Conservation (phyloP, 805 yeast species). For the Candida oleophila region DNA sequence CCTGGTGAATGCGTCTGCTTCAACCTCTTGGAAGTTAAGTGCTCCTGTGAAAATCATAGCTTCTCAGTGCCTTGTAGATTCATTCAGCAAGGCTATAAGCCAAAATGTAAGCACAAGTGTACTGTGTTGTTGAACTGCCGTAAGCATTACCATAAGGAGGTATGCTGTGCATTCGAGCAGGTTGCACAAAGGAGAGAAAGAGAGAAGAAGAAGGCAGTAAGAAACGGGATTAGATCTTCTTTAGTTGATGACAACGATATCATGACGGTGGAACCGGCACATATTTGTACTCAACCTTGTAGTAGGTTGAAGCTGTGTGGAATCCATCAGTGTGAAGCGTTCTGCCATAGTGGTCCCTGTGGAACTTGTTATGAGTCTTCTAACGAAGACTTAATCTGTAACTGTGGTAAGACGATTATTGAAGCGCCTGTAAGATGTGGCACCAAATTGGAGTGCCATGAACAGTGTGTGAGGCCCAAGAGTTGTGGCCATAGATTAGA, state of each 20-base stretch:
- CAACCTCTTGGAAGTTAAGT: conserved; percentile 44
- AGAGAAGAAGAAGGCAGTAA: conserved; percentile 46
- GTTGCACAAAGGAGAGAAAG: conserved; percentile 58
- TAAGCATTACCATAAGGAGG: conserved; percentile 67
- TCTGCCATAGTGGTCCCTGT: conserved; percentile 81
- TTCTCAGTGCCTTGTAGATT: conserved; percentile 66
- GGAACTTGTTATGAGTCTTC: conserved; percentile 77
- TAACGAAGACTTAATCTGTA: conserved; percentile 74
- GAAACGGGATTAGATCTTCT: conserved; percentile 43
- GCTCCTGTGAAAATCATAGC: conserved; percentile 61
- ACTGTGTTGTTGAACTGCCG: conserved; percentile 74
- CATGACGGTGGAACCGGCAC: conserved; percentile 66
- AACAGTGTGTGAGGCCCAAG: conserved; percentile 58
- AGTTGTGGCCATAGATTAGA: conserved; percentile 72
- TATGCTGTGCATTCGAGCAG: conserved; percentile 71
- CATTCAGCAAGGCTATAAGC: conserved; percentile 46
- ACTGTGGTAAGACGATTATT: conserved; percentile 76
- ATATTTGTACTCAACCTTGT: conserved; percentile 70
- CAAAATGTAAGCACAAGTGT: conserved; percentile 72
- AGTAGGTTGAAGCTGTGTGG: conserved; percentile 60
- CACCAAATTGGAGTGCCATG: conserved; percentile 57
- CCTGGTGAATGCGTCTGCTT: conserved; percentile 73
- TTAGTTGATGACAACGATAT: conserved; percentile 44
- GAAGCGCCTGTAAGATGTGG: conserved; percentile 89
- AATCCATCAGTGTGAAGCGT: conserved; percentile 61